Percentiles rank a stretch among this genome's conserved stretches.
phyloP scores from a whole-genome alignment of 257 asterid species.

The Thymus quinquecostatus region DNA sequence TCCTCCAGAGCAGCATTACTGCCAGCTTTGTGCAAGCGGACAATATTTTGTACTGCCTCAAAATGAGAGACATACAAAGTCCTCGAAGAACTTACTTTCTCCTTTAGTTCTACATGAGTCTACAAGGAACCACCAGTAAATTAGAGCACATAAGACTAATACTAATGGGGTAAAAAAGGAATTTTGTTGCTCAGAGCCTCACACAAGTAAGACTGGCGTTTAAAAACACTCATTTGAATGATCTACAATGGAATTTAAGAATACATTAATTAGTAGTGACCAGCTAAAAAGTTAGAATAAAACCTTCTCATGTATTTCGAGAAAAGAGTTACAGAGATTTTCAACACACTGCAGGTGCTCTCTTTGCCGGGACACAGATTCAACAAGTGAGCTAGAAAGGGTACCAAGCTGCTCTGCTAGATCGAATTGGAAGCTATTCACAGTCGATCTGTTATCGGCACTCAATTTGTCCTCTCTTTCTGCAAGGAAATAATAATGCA shows the following conservation, averaged over 20 bases:
- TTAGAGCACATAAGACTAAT: background rate
- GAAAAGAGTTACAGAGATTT: conserved; percentile 59
- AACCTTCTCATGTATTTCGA: conserved; percentile 73
- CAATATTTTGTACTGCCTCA: conserved; percentile 81
- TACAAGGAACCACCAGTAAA: conserved; percentile 30
- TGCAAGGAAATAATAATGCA: conserved; percentile 38
- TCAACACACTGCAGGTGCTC: conserved; percentile 70
- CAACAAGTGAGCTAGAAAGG: conserved; percentile 58
- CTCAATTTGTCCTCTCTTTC: conserved; percentile 77
- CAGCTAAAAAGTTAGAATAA: conserved; percentile 17
- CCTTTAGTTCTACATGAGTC: conserved; percentile 66
- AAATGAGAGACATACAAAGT: conserved; percentile 65
- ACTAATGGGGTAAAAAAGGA: conserved; percentile 2
- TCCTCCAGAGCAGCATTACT: conserved; percentile 71
- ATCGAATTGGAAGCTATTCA: conserved; percentile 65
- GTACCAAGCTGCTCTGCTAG: conserved; percentile 60
- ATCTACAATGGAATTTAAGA: background rate
- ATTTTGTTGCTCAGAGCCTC: background rate
- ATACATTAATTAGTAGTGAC: conserved; percentile 5
- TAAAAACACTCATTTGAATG: background rate
- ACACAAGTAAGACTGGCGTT: background rate
- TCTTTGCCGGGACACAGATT: conserved; percentile 64
- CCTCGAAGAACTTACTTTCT: conserved; percentile 58
- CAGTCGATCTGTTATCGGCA: conserved; percentile 65
- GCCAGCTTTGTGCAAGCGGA: conserved; percentile 69